phyloP scores from a whole-genome alignment of 1,284 basidiomycete genomes.

The Ustilago curta region DNA sequence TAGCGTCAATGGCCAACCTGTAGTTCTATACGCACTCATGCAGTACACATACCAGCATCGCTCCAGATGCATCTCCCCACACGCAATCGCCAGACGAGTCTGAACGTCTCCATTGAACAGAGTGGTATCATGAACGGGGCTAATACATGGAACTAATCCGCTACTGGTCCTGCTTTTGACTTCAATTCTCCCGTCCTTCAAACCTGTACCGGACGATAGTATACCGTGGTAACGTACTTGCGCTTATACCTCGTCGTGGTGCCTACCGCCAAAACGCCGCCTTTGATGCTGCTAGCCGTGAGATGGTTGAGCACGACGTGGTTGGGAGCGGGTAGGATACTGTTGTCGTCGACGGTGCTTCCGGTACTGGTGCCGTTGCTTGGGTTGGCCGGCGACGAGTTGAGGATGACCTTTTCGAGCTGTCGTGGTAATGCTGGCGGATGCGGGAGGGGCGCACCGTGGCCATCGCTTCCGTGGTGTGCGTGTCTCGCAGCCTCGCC shows the following conservation, averaged over 20 bases:
- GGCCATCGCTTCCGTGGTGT: slow-evolving; percentile 22
- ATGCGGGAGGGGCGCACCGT: slow-evolving; percentile 41
- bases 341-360: slow-evolving; percentile 82
- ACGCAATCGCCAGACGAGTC: too few relatives aligned
- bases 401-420: slow-evolving; percentile 92
- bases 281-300: slow-evolving; percentile 93
- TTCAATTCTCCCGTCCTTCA: slow-evolving; percentile 14
- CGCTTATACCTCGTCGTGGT: slow-evolving; percentile 92
- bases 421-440: slow-evolving; percentile 85
- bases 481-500: slow-evolving; percentile 20
- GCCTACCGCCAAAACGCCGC: slow-evolving; percentile 92
- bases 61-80: too few relatives aligned
- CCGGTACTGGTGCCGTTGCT: slow-evolving; percentile 49
- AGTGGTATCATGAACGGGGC: not conserved
- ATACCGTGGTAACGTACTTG: slow-evolving; percentile 82
- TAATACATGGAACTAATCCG: slow-evolving; percentile 9
- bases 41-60: not conserved
- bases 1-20: not conserved
- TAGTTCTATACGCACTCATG: slow-evolving; percentile 11
- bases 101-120: too few relatives aligned
- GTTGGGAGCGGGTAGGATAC: slow-evolving; percentile 85
- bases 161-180: not conserved
- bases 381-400: slow-evolving; percentile 71
- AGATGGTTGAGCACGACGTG: slow-evolving; percentile 96
- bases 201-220: slow-evolving; percentile 77